phyloP scores from a whole-genome alignment of 1,139 yeast genomes.

The Geotrichum cucujoidarum region DNA sequence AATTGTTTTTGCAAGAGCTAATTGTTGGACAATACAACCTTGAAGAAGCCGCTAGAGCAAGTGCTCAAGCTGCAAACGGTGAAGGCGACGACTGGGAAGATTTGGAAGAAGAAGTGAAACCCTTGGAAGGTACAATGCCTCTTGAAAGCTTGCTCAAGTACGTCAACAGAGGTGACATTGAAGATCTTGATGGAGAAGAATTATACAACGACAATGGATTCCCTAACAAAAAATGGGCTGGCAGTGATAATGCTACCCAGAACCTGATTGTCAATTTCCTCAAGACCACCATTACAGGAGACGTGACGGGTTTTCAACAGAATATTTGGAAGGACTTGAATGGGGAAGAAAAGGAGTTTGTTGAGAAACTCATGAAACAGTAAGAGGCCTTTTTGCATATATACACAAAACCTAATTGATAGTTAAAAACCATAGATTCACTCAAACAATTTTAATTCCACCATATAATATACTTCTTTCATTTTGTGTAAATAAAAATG shows the following conservation, averaged over 20 bases:
- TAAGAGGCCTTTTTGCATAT: not conserved
- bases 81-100: slow-evolving; percentile 74
- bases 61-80: slow-evolving; percentile 31
- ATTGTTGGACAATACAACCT: slow-evolving; percentile 36
- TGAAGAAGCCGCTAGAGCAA: slow-evolving; percentile 18
- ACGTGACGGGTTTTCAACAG: slow-evolving; percentile 50
- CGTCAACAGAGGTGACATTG: slow-evolving; percentile 30
- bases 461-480: not conserved
- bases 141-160: slow-evolving; percentile 24
- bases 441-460: too few relatives aligned
- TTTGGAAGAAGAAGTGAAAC: slow-evolving; percentile 31
- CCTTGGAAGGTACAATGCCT: slow-evolving; percentile 17
- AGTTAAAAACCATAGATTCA: too few relatives aligned
- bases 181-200: slow-evolving; percentile 38
- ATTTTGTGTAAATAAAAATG: not conserved
- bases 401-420: too few relatives aligned
- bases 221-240: slow-evolving; percentile 13
- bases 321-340: slow-evolving; percentile 36
- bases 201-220: slow-evolving; percentile 15
- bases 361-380: slow-evolving; percentile 27
- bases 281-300: slow-evolving; percentile 53
- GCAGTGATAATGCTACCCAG: slow-evolving; percentile 31
- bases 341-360: slow-evolving; percentile 53
- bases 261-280: slow-evolving; percentile 55
- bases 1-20: slow-evolving; percentile 64